Base-by-base conservation (phyloP, 78 protist genomes). In the Protostelium mycophagum region DNA sequence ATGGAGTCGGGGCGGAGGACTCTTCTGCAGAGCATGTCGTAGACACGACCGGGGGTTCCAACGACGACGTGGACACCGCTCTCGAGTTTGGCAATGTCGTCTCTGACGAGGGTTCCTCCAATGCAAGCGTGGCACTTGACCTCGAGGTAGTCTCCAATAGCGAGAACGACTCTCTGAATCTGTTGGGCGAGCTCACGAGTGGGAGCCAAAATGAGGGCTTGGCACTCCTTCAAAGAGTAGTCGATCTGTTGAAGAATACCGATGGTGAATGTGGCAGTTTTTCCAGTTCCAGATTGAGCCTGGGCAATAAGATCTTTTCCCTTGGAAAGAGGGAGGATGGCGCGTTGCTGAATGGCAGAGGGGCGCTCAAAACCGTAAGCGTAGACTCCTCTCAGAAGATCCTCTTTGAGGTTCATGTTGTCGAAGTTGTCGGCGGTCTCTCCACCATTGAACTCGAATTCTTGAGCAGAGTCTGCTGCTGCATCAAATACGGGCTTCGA, bases 41-140 rank as follows among this genome's bases (percentile, higher is more conserved):
- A 92, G 86, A 99, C 99, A 83, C 99, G 98, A 36, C 99, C 99
- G 63, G 99, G 99, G 0, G 99, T 99, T 38, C 99, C 99, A 36
- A 98, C 98, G 29, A 99, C 98, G 25, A 99, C 89, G 89, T 99
- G 99, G n/a, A 94, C 97, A 35, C 96, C 97, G 23, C 28, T 28
- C 86, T 95, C 96, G 63, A 99, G 96, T 63, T 36, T 84, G 73
- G 63, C 38, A 31, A 98, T 95, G 93, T 98, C 99, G 85, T 98
- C 99, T 37, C 96, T 90, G 83, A 98, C 96, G 83, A 85, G 86
- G 34, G 99, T 97, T 38, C 99, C 99, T 63, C 99, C 99, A 38
- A 99, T 95, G 95, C 99, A 97, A 28, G 98, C 98, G 89, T 96
- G 96, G 91, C 95, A 91, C 39, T 85, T 23, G 89, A 97, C 95